Base-by-base conservation (phyloP, 768 basidiomycete genomes). In the Rhodocollybia butyracea region DNA sequence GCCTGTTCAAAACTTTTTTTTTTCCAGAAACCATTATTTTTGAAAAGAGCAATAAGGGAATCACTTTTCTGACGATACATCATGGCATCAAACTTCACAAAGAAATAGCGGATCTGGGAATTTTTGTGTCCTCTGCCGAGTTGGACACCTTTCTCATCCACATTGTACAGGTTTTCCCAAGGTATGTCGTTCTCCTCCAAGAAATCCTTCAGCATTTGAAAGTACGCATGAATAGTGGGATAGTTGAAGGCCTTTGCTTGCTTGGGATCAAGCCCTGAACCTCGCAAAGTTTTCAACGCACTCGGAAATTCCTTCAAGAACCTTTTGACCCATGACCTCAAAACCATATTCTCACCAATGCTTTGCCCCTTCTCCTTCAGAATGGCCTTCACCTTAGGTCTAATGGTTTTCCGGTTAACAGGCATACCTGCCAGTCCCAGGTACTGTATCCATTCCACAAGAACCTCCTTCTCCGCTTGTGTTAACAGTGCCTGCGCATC, bases 201-300 rank as follows among this genome's bases (percentile, higher is more conserved):
- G 13, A 66, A 22, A 5, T 63, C 43, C 5, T 59, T 32, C 2
- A 70, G 59, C 1, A 63, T 26, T 1, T 61, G 34, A 39, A 71
- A 72, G 51, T 70, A 65, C 8, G 65, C 21, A 1, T 60, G 51
- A 10, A 75, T 68, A 11, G 54, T 55, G 6, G 63, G 3, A n/a
- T 40, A 51, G 6, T 77, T 76, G 57, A 78, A 71, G 0, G 64
- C 64, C 39, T 64, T 54, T 3, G 65, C 70, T 27, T 66, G 55
- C 50, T 71, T 69, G 1, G 66, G 70, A 54, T 76, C 73, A 0
- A 75, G 61, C 0, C 65, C 67, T n/a, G 10, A 27, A 4, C 51
- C 51, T 29, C 51, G 8, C 5, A n/a, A 22, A 1, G 24, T 17
- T 7, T 52, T 52, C 38, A 52, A 41, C 36, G n/a, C 39, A 1